A percentile compares a stretch with the other conserved stretches of the same genome.
Evolutionary conservation across 805 yeast genomes (phyloP).

Genomic region (Lachancea meyersii): DNA sequence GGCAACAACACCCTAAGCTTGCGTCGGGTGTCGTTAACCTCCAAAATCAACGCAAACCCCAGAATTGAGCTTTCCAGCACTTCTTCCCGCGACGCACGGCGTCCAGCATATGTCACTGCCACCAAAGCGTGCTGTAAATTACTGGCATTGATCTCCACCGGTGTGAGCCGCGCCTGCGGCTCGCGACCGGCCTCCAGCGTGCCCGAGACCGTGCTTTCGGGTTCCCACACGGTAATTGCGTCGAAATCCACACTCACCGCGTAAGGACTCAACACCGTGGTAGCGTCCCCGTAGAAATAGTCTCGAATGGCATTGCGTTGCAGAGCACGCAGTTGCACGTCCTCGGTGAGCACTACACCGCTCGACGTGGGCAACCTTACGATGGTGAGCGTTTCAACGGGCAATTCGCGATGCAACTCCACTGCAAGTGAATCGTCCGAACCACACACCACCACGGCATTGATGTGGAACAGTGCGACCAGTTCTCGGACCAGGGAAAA

Average conservation of each 20-base stretch:
- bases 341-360: constrained; percentile 74
- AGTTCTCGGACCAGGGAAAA: constrained; percentile 15
- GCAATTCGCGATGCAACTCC: constrained; percentile 17
- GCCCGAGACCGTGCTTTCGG: constrained; percentile 29
- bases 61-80: constrained; percentile 52
- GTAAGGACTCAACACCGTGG: constrained; percentile 72
- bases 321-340: constrained; percentile 54
- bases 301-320: constrained; percentile 79
- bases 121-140: constrained; percentile 70
- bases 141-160: constrained; percentile 43
- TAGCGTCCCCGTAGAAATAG: constrained; percentile 78
- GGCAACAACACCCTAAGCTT: constrained; percentile 73
- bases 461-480: constrained; percentile 19
- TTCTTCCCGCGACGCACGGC: constrained; percentile 42
- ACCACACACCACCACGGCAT: constrained; percentile 20
- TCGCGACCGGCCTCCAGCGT: background rate
- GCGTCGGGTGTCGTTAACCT: constrained; percentile 68
- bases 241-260: constrained; percentile 66
- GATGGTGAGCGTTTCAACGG: constrained; percentile 21
- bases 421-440: constrained; percentile 13
- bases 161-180: constrained; percentile 33
- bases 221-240: constrained; percentile 57
- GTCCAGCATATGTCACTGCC: constrained; percentile 51
- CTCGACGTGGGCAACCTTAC: constrained; percentile 65
- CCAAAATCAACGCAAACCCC: constrained; percentile 68